Conservation (phyloP, 768 basidiomycete genomes). For the Lactarius indigo region DNA sequence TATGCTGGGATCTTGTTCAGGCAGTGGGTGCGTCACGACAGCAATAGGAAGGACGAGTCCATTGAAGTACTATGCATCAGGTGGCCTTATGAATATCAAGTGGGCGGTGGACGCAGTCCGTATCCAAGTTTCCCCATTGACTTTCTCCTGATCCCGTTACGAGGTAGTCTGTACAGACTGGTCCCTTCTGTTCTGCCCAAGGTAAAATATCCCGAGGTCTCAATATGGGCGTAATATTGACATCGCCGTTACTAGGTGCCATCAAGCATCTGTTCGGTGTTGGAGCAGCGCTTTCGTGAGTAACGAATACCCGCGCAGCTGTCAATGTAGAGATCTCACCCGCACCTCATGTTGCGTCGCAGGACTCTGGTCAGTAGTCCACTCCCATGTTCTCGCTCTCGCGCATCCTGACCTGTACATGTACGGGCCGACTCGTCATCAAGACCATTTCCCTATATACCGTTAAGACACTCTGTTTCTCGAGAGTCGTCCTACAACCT, state of each 20-base stretch:
- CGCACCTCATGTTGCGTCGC: neutral
- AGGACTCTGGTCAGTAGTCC: neutral
- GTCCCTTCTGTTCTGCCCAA: neutral
- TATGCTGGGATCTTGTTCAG: constrained; percentile 30
- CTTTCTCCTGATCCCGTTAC: neutral
- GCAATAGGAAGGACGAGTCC: neutral
- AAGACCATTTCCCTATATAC: constrained; percentile 40
- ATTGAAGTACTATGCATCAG: constrained; percentile 21
- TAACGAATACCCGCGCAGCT: neutral
- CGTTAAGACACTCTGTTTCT: constrained; percentile 37
- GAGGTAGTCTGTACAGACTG: neutral
- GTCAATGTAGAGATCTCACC: neutral
- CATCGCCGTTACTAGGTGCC: neutral
- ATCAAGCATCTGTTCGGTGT: constrained; percentile 2
- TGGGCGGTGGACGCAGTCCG: constrained; percentile 35
- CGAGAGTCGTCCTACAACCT: neutral
- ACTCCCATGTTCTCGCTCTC: neutral
- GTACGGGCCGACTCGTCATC: neutral
- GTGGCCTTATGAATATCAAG: constrained; percentile 36
- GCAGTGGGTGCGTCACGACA: constrained; percentile 22
- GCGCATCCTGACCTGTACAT: neutral
- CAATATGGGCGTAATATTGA: neutral
- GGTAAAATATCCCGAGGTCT: neutral
- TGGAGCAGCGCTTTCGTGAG: neutral
- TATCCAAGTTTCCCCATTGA: neutral